A percentile compares a stretch with the other conserved stretches of the same genome.
Conservation (phyloP, 768 basidiomycete genomes). For the Sistotremastrum niveocremeum region DNA sequence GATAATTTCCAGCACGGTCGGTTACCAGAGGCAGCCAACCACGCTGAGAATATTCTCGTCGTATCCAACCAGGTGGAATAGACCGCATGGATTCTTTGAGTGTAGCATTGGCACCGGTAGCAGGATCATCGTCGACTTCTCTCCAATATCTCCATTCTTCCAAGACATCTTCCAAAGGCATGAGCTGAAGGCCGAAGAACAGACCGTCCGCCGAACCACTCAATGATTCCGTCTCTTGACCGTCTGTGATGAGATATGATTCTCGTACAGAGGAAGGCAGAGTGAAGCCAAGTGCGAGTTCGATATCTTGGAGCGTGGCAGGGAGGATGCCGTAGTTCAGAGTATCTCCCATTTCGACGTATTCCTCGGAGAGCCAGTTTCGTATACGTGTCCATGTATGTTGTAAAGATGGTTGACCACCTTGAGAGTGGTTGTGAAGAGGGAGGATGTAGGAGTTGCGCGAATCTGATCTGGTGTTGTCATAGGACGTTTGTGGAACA, state of each 20-base stretch:
- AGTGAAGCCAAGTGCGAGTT: conserved; percentile 71
- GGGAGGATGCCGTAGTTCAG: conserved; percentile 85
- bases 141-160: conserved; percentile 97
- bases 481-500: conserved; percentile 38
- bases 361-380: conserved; percentile 69
- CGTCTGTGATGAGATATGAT: conserved; percentile 77
- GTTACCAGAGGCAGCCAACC: conserved; percentile 95
- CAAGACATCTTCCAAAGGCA: conserved; percentile 85
- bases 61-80: conserved; percentile 82
- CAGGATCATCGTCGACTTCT: conserved; percentile 80
- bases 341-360: conserved; percentile 91
- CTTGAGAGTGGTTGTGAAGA: conserved; percentile 13
- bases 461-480: conserved; percentile 38
- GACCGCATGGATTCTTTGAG: conserved; percentile 73
- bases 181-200: conserved; percentile 88
- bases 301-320: conserved; percentile 65
- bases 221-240: conserved; percentile 84
- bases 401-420: conserved; percentile 58
- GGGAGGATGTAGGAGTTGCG: conserved; percentile 26
- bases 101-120: conserved; percentile 64
- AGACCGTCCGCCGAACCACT: conserved; percentile 83
- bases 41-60: conserved; percentile 78
- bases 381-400: conserved; percentile 78
- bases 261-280: conserved; percentile 85
- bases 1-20: conserved; percentile 91